Evolutionary conservation across 768 basidiomycete genomes (phyloP).

Genomic region (Suillus bovinus): DNA sequence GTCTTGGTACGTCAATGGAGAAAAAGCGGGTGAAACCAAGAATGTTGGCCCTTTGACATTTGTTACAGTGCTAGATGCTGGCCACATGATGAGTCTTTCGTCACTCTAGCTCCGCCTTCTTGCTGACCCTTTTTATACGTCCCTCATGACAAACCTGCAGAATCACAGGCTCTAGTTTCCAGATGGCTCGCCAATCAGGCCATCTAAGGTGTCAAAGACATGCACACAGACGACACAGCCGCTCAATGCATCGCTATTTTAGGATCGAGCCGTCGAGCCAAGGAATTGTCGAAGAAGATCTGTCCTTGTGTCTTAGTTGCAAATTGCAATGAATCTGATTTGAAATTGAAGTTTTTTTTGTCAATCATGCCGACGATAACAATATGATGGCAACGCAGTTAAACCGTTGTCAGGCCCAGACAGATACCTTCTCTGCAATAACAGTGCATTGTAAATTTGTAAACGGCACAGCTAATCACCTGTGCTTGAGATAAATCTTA

Average conservation of each 20-base stretch:
- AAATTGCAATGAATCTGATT: background rate
- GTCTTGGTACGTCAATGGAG: constrained; percentile 57
- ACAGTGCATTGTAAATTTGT: background rate
- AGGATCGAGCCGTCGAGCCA: background rate
- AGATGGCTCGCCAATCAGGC: constrained; percentile 54
- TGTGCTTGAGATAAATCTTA: background rate
- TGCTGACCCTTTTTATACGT: constrained; percentile 42
- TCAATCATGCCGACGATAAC: background rate
- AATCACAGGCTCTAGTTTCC: constrained; percentile 61
- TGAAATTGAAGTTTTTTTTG: constrained; percentile 4
- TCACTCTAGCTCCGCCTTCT: constrained; percentile 6
- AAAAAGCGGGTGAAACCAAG: constrained; percentile 57
- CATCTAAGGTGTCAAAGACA: constrained; percentile 32
- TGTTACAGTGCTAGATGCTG: constrained; percentile 63
- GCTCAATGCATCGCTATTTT: background rate
- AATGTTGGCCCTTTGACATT: constrained; percentile 60
- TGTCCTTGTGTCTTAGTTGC: background rate
- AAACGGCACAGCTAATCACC: constrained; percentile 4
- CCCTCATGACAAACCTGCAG: constrained; percentile 68
- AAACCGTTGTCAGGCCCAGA: background rate
- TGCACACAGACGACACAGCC: background rate
- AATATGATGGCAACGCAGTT: background rate
- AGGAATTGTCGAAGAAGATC: background rate
- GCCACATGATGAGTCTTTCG: constrained; percentile 63
- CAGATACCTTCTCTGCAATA: background rate